Evolutionary conservation across 441 rosid genomes (phyloP).

Genomic region (Pelargonium fulgidum): DNA sequence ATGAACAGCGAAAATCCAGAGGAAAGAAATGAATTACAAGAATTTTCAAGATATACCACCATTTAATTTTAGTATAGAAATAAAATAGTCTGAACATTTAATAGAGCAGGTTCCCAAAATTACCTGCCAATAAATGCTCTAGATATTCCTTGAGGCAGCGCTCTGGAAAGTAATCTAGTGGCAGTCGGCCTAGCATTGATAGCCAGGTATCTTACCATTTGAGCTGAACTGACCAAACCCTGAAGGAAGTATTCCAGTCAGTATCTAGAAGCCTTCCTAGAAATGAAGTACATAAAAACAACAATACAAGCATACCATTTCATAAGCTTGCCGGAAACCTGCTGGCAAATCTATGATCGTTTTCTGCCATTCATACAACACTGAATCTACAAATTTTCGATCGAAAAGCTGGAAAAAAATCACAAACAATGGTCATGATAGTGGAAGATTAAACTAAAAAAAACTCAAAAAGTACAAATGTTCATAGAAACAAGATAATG

Average conservation of each 20-base stretch:
- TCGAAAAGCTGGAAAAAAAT: slow-evolving; percentile 65
- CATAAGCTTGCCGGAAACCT: slow-evolving; percentile 93
- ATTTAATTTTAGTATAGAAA: background rate
- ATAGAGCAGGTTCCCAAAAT: background rate
- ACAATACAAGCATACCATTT: slow-evolving; percentile 52
- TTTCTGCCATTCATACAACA: slow-evolving; percentile 91
- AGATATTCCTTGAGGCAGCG: slow-evolving; percentile 6
- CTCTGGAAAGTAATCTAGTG: background rate
- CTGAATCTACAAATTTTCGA: slow-evolving; percentile 84
- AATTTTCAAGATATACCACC: background rate
- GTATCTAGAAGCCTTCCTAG: slow-evolving; percentile 6
- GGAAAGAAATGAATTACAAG: background rate
- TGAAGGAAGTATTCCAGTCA: background rate
- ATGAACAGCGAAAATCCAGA: slow-evolving; percentile 4
- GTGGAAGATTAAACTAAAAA: slow-evolving; percentile 12
- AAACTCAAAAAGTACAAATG: background rate
- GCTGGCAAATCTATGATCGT: slow-evolving; percentile 95
- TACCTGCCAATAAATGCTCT: slow-evolving; percentile 11
- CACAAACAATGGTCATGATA: background rate
- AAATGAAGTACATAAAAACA: slow-evolving; percentile 14
- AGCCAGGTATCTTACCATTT: slow-evolving; percentile 6
- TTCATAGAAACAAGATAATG: slow-evolving; percentile 6
- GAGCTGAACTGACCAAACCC: slow-evolving; percentile 9
- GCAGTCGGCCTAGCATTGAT: slow-evolving; percentile 11
- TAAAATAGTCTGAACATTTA: background rate